Evolutionary conservation across 2,329 filamentous ascomycete species (phyloP).

Genomic region (Penicillium sp.): DNA sequence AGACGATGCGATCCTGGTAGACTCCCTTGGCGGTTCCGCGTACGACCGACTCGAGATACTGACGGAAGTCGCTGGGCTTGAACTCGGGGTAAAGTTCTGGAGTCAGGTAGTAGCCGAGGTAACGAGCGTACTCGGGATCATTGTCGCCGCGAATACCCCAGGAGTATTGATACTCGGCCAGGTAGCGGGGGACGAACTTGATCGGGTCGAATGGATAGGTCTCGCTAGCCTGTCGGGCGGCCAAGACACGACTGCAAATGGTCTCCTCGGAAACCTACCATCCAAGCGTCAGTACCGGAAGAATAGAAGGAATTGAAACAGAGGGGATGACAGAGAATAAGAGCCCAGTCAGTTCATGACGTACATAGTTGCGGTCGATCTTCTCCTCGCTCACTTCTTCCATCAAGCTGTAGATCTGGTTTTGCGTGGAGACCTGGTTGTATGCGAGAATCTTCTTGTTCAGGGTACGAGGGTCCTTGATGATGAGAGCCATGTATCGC

Average conservation of each 20-base stretch:
- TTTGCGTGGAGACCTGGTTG: constrained; percentile 42
- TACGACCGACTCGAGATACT: constrained; percentile 39
- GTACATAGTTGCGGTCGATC: constrained; percentile 36
- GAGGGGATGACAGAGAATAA: neutral
- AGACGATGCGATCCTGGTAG: constrained; percentile 33
- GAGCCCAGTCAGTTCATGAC: constrained; percentile 4
- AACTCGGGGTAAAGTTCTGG: constrained; percentile 53
- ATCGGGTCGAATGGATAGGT: constrained; percentile 34
- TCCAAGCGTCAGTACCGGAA: neutral
- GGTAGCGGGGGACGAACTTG: constrained; percentile 32
- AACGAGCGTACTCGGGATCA: constrained; percentile 47
- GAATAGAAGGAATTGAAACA: constrained; percentile 4
- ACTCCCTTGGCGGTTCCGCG: constrained; percentile 36
- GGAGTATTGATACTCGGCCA: constrained; percentile 43
- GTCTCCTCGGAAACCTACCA: constrained; percentile 30
- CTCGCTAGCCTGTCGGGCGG: constrained; percentile 30
- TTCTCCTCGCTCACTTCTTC: constrained; percentile 48
- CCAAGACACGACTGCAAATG: constrained; percentile 30
- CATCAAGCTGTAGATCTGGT: constrained; percentile 43
- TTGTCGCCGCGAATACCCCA: constrained; percentile 51
- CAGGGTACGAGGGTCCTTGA: constrained; percentile 48
- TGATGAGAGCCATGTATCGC: constrained; percentile 46
- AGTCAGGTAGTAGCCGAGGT: constrained; percentile 49
- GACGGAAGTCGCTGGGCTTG: constrained; percentile 34
- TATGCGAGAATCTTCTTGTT: constrained; percentile 50